Percentiles rank a stretch among this genome's conserved stretches.
Conservation (phyloP, 192 early-diverging fungal genomes). For the Podila horticola region DNA sequence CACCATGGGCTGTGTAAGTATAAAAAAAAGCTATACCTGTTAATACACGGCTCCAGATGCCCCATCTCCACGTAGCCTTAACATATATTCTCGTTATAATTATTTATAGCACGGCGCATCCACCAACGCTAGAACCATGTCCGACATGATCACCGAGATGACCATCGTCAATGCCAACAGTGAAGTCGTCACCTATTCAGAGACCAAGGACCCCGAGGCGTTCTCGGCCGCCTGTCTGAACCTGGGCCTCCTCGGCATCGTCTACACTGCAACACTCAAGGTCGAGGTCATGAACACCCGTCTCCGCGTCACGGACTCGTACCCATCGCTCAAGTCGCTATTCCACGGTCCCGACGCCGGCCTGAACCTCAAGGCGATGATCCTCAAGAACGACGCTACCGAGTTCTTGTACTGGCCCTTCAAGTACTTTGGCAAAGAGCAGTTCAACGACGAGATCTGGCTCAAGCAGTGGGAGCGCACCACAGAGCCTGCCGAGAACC, state of each 20-base stretch:
- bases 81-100: background rate
- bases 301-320: constrained; percentile 22
- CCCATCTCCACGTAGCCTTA: background rate
- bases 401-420: constrained; percentile 57
- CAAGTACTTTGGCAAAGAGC: constrained; percentile 12
- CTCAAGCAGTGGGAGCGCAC: constrained; percentile 47
- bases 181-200: constrained; percentile 37
- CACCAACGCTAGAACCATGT: constrained; percentile 15
- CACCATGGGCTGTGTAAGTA: constrained; percentile 42
- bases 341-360: constrained; percentile 9
- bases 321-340: constrained; percentile 5
- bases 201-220: constrained; percentile 19
- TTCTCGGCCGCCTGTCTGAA: constrained; percentile 41
- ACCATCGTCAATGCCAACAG: constrained; percentile 26
- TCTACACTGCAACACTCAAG: constrained; percentile 47
- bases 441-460: constrained; percentile 40
- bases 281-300: constrained; percentile 38
- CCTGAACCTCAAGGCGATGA: constrained; percentile 13
- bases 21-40: no score
- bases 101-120: constrained; percentile 23
- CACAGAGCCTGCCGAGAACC: background rate
- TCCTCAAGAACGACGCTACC: constrained; percentile 22
- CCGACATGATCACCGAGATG: constrained; percentile 35
- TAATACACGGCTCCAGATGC: no score
- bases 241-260: constrained; percentile 52